Conservation (phyloP, 176 grass and related monocot species). For the Leersia perrieri region DNA sequence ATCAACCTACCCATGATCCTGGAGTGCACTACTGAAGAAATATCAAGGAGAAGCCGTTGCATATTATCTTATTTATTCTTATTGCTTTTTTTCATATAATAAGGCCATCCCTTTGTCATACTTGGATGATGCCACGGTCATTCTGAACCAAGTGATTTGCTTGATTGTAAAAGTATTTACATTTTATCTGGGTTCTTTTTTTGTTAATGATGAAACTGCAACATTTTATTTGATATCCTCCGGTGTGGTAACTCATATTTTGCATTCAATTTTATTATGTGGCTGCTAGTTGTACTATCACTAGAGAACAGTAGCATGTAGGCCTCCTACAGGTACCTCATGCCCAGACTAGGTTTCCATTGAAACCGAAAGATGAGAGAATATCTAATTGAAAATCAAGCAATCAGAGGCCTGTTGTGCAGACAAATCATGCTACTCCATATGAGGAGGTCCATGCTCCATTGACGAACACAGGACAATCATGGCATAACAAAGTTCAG, state of each 20-base stretch:
- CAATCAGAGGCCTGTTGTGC: neutral
- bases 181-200: neutral
- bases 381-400: neutral
- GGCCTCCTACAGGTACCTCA: neutral
- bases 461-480: neutral
- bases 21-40: constrained; percentile 13
- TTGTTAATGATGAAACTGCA: neutral
- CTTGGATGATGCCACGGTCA: neutral
- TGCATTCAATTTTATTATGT: neutral
- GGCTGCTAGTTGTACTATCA: too few relatives aligned
- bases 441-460: neutral
- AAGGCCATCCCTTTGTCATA: constrained; percentile 1
- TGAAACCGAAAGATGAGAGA: neutral
- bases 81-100: neutral
- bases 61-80: neutral
- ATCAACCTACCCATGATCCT: neutral
- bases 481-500: neutral
- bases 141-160: neutral
- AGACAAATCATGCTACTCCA: neutral
- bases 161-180: neutral
- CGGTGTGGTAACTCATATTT: neutral
- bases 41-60: neutral
- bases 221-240: neutral
- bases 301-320: neutral
- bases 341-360: neutral